Conservation (phyloP, 2,329 filamentous ascomycete species). For the Phyllosticta ampelicida region DNA sequence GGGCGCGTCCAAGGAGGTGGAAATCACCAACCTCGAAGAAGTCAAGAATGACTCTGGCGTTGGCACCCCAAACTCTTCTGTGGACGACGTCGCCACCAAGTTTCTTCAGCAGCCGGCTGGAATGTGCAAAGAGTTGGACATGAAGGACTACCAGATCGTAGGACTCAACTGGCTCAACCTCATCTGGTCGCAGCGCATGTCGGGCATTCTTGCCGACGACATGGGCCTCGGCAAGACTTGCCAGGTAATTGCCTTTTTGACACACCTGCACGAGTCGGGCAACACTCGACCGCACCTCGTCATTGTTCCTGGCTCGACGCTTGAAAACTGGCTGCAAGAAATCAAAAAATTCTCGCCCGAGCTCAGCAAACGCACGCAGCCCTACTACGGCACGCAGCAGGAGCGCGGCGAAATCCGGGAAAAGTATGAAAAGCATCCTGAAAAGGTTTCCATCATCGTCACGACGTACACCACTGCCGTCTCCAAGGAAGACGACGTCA, state of each 20-base stretch:
- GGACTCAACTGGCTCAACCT: constrained; percentile 91
- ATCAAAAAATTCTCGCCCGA: constrained; percentile 77
- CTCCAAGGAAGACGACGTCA: constrained; percentile 48
- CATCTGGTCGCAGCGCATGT: constrained; percentile 67
- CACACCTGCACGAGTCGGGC: constrained; percentile 63
- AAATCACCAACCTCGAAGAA: constrained; percentile 45
- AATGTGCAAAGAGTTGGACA: constrained; percentile 63
- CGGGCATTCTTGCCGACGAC: constrained; percentile 89
- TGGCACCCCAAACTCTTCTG: constrained; percentile 46
- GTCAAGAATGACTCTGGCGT: constrained; percentile 50
- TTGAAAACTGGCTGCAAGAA: constrained; percentile 92
- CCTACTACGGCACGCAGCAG: constrained; percentile 60
- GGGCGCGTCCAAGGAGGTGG: constrained; percentile 46
- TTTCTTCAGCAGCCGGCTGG: constrained; percentile 59
- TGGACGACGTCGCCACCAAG: constrained; percentile 29
- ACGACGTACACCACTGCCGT: constrained; percentile 59
- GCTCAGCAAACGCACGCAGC: constrained; percentile 50
- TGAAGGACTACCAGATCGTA: constrained; percentile 91
- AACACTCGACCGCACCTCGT: constrained; percentile 67
- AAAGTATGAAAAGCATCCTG: constrained; percentile 51
- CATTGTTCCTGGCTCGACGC: constrained; percentile 83
- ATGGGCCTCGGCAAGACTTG: constrained; percentile 96
- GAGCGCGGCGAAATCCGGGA: constrained; percentile 59
- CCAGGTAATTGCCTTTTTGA: constrained; percentile 86
- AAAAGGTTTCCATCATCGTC: constrained; percentile 58